Conservation (phyloP, 495 filamentous ascomycete species). For the Saxophila tyrrhenica region DNA sequence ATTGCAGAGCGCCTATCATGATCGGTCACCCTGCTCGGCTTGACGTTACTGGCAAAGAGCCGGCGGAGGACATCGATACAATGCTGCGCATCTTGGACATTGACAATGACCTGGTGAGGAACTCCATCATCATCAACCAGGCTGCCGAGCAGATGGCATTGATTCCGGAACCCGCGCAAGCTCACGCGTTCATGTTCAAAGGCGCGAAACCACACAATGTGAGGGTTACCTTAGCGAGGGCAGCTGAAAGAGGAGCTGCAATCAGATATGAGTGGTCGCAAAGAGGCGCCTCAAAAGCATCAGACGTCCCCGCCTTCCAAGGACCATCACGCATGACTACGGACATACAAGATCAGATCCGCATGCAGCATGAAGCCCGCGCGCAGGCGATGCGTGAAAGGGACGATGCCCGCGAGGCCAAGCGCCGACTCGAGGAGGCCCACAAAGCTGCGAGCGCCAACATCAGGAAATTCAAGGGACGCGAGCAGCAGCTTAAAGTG, state of each 20-base stretch:
- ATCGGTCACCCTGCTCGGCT: slow-evolving; percentile 52
- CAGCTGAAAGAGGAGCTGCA: slow-evolving; percentile 48
- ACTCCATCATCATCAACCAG: slow-evolving; percentile 73
- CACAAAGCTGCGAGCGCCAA: neutral
- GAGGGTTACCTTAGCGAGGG: slow-evolving; percentile 49
- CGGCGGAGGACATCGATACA: slow-evolving; percentile 59
- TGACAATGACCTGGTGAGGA: slow-evolving; percentile 63
- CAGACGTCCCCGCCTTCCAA: slow-evolving; percentile 40
- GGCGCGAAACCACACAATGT: slow-evolving; percentile 53
- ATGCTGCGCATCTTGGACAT: slow-evolving; percentile 69
- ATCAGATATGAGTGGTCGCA: slow-evolving; percentile 23
- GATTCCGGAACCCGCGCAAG: slow-evolving; percentile 54
- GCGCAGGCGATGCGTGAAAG: neutral
- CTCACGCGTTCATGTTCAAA: slow-evolving; percentile 51
- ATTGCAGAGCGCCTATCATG: slow-evolving; percentile 49
- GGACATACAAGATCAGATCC: slow-evolving; percentile 57
- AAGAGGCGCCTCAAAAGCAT: slow-evolving; percentile 39
- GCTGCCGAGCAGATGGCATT: slow-evolving; percentile 75
- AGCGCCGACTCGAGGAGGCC: neutral
- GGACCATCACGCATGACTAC: slow-evolving; percentile 65
- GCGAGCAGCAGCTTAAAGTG: slow-evolving; percentile 3
- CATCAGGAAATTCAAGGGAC: neutral
- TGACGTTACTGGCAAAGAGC: slow-evolving; percentile 56
- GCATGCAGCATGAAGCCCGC: neutral
- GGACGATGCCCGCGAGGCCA: neutral